Percentiles rank a stretch among this genome's conserved stretches.
These are phyloP conservation scores for Sporothrix curviconia DNA, from an alignment of 2,329 filamentous ascomycete species.

Conservation along the genomic window DNA sequence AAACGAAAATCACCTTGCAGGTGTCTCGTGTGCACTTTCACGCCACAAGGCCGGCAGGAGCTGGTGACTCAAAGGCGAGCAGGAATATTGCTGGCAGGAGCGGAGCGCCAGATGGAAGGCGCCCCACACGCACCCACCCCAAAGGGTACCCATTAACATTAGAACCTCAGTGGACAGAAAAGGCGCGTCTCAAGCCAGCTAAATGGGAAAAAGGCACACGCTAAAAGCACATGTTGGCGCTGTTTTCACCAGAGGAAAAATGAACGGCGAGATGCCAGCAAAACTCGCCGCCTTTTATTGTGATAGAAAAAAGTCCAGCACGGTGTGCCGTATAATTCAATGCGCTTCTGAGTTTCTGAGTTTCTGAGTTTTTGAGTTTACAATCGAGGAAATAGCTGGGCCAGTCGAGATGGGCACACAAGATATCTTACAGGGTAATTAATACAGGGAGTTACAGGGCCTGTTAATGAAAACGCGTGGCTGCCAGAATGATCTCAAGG, in stretches of 20 bases:
- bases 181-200: no score
- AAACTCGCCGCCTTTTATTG: neutral
- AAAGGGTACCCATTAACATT: neutral
- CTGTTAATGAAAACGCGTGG: neutral
- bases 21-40: neutral
- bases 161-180: neutral
- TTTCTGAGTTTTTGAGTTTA: no score
- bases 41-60: neutral
- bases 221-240: neutral
- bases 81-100: neutral
- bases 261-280: neutral
- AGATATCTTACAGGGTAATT: no score
- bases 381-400: no score
- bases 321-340: no score
- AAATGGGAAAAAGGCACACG: no score
- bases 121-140: constrained; percentile 4
- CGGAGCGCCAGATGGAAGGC: neutral
- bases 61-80: constrained; percentile 6
- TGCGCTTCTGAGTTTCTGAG: no score
- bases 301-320: no score
- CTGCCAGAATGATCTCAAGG: neutral
- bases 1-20: no score
- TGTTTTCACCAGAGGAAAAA: neutral
- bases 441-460: no score
- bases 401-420: no score